Evolutionary conservation across 2,329 filamentous ascomycete genomes (phyloP).

Genomic region (Beauveria sp.): DNA sequence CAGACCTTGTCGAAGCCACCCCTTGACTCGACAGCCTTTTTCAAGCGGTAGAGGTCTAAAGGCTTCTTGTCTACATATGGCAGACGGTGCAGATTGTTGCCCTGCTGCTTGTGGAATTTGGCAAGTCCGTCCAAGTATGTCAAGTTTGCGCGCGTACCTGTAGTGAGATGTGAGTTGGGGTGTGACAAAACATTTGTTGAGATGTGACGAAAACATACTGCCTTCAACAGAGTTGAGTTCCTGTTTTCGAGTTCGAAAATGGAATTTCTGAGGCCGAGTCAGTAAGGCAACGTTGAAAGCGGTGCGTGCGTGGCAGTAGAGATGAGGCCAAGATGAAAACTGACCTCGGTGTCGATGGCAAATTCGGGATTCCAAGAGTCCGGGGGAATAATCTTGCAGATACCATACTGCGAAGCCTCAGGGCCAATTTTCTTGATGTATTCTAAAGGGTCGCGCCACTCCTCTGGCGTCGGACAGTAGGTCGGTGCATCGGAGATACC

Average conservation of each 20-base stretch:
- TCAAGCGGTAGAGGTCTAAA: slow-evolving; percentile 87
- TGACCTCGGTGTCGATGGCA: slow-evolving; percentile 91
- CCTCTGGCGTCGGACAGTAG: slow-evolving; percentile 82
- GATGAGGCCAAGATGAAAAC: slow-evolving; percentile 10
- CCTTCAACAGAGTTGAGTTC: slow-evolving; percentile 98
- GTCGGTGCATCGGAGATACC: slow-evolving; percentile 84
- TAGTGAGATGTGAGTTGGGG: slow-evolving; percentile 10
- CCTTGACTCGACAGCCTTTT: slow-evolving; percentile 90
- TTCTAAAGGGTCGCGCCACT: slow-evolving; percentile 89
- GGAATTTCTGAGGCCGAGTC: slow-evolving; percentile 63
- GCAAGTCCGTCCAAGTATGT: slow-evolving; percentile 91
- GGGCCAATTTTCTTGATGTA: slow-evolving; percentile 89
- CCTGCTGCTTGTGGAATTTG: slow-evolving; percentile 96
- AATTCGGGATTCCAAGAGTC: slow-evolving; percentile 92
- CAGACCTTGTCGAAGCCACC: slow-evolving; percentile 96
- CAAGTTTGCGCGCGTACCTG: slow-evolving; percentile 88
- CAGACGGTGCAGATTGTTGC: slow-evolving; percentile 85
- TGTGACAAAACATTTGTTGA: not conserved
- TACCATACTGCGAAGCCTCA: slow-evolving; percentile 79
- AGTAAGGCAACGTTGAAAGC: not conserved
- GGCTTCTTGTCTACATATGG: slow-evolving; percentile 97
- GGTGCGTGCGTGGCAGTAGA: not conserved
- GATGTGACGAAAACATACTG: slow-evolving; percentile 51
- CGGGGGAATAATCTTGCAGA: slow-evolving; percentile 93
- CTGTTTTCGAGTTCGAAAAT: slow-evolving; percentile 92